phyloP scores from a whole-genome alignment of 2,329 filamentous ascomycete species.

The Fusarium nematophilum region DNA sequence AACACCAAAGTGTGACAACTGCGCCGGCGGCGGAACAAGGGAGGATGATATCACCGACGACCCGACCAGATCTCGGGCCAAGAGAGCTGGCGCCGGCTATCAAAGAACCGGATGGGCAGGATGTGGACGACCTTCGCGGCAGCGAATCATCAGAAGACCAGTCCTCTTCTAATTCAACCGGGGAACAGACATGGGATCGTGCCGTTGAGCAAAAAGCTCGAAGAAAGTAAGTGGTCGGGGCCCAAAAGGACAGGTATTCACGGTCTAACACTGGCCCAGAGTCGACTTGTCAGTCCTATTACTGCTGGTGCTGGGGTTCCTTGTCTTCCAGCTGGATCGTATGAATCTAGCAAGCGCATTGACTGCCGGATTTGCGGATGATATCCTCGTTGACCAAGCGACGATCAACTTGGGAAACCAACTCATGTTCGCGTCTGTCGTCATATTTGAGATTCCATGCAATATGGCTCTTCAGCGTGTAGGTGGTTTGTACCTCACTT shows the following conservation, averaged over 20 bases:
- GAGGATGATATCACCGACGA: no score
- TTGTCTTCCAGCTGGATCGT: constrained; percentile 64
- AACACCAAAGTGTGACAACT: no score
- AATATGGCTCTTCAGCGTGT: constrained; percentile 53
- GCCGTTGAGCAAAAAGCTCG: no score
- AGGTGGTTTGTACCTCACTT: no score
- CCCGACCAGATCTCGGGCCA: no score
- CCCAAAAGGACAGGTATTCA: background rate
- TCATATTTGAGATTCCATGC: constrained; percentile 62
- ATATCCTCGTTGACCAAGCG: constrained; percentile 56
- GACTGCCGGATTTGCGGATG: constrained; percentile 58
- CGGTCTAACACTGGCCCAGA: constrained; percentile 42
- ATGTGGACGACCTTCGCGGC: no score
- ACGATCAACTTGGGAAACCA: constrained; percentile 65
- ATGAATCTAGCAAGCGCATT: constrained; percentile 64
- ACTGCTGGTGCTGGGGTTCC: constrained; percentile 60
- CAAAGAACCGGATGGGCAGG: no score
- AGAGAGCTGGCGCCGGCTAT: no score
- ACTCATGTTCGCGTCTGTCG: constrained; percentile 63
- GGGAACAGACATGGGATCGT: no score
- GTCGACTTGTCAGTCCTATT: constrained; percentile 60
- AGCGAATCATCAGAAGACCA: no score
- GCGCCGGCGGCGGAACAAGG: no score
- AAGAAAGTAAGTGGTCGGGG: background rate
- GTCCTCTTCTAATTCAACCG: no score